Conservation (phyloP, 164 flowering plant genomes). For the Tinospora cordifolia region DNA sequence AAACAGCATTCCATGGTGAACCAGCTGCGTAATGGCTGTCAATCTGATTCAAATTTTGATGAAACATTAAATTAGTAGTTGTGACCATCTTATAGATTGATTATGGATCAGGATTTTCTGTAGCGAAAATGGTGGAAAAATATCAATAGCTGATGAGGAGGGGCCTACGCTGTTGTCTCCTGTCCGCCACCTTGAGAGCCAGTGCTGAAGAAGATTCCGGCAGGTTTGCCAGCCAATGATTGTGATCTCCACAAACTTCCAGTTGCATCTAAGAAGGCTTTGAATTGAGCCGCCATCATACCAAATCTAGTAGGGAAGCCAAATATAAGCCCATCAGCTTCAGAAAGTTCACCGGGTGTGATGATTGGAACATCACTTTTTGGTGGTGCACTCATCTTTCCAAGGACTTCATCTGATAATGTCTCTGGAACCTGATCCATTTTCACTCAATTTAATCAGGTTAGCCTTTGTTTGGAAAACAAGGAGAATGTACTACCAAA, state of each 20-base stretch:
- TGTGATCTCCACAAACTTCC: conserved; percentile 83
- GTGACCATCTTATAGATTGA: background rate
- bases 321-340: conserved; percentile 80
- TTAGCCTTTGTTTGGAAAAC: background rate
- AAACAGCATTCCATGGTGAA: conserved; percentile 84
- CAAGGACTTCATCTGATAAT: conserved; percentile 60
- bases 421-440: conserved; percentile 74
- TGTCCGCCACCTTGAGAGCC: conserved; percentile 95
- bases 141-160: background rate
- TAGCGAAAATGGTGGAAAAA: background rate
- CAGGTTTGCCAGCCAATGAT: conserved; percentile 83
- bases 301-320: conserved; percentile 94
- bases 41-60: conserved; percentile 30
- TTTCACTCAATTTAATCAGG: background rate
- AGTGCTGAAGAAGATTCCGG: conserved; percentile 78
- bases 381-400: conserved; percentile 85
- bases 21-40: conserved; percentile 86
- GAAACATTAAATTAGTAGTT: background rate
- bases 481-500: background rate
- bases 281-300: conserved; percentile 93
- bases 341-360: conserved; percentile 62
- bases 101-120: background rate
- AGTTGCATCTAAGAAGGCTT: conserved; percentile 81
- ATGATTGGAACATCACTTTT: conserved; percentile 67
- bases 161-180: conserved; percentile 77